A percentile compares a stretch with the other conserved stretches of the same genome.
These are phyloP conservation scores for Fusarium buharicum DNA, from an alignment of 2,329 filamentous ascomycete species.

Conservation along the genomic window DNA sequence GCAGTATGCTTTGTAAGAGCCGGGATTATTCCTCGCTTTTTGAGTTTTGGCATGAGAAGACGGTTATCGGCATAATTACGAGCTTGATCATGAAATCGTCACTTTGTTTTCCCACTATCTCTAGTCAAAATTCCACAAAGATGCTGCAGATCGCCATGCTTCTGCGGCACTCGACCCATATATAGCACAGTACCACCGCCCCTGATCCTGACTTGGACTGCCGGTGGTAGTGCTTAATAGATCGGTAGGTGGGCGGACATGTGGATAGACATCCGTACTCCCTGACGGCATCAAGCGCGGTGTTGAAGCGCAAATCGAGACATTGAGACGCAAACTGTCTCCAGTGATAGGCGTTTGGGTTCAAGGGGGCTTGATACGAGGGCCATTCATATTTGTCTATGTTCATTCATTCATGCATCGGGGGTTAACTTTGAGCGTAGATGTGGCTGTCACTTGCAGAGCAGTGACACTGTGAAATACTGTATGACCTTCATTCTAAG, in stretches of 20 bases:
- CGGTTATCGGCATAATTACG: slow-evolving; percentile 16
- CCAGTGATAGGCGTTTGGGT: slow-evolving; percentile 25
- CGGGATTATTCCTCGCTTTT: background rate
- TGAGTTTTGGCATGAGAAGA: background rate
- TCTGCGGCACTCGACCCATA: background rate
- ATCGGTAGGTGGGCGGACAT: slow-evolving; percentile 11
- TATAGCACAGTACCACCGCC: background rate
- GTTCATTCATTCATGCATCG: slow-evolving; percentile 1
- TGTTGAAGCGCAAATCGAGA: slow-evolving; percentile 15
- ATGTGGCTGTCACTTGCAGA: slow-evolving; percentile 18
- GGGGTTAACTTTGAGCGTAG: too few relatives aligned
- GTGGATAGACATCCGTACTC: background rate
- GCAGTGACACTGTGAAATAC: slow-evolving; percentile 36
- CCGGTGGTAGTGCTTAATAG: slow-evolving; percentile 7
- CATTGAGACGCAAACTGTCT: slow-evolving; percentile 17
- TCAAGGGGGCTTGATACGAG: slow-evolving; percentile 10
- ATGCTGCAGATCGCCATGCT: slow-evolving; percentile 17
- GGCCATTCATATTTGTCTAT: background rate
- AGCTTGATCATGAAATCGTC: slow-evolving; percentile 4
- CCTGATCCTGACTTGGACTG: slow-evolving; percentile 11
- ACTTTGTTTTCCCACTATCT: background rate
- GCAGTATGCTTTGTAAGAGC: too few relatives aligned
- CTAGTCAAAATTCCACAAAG: slow-evolving; percentile 1
- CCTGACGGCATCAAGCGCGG: slow-evolving; percentile 3
- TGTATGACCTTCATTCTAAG: slow-evolving; percentile 20